Percentiles rank a stretch among this genome's conserved stretches.
phyloP scores from a whole-genome alignment of 2,329 filamentous ascomycete species.

The Aschersonia sp. region DNA sequence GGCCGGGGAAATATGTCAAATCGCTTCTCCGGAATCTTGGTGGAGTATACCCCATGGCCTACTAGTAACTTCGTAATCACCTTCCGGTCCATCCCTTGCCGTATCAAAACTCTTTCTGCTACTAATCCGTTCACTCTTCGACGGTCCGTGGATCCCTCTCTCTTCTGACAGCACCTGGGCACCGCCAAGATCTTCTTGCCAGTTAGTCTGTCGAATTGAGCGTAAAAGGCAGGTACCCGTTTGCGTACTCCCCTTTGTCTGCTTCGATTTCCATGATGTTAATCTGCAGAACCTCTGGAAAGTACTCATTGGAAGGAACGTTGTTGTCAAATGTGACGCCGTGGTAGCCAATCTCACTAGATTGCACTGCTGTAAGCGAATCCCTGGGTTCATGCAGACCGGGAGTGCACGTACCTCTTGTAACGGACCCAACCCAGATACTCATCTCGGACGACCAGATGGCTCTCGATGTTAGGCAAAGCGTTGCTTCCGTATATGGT shows the following conservation, averaged over 20 bases:
- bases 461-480: not conserved
- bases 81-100: too few relatives aligned
- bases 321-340: constrained; percentile 26
- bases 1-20: too few relatives aligned
- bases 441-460: not conserved
- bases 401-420: not conserved
- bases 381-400: not conserved
- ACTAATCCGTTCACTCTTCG: not conserved
- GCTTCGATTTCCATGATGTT: constrained; percentile 26
- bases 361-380: not conserved
- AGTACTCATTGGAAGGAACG: constrained; percentile 16
- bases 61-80: too few relatives aligned
- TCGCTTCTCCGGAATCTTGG: too few relatives aligned
- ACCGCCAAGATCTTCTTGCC: constrained; percentile 25
- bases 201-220: constrained; percentile 21
- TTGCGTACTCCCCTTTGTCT: constrained; percentile 16
- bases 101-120: too few relatives aligned
- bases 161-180: constrained; percentile 21
- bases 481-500: not conserved
- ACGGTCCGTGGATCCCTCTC: not conserved
- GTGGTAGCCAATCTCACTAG: constrained; percentile 8
- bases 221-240: constrained; percentile 16
- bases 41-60: too few relatives aligned
- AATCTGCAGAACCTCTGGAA: constrained; percentile 26
- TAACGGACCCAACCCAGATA: not conserved